Evolutionary conservation across 2,329 filamentous ascomycete species (phyloP).

Genomic region (Venturia aucupariae): DNA sequence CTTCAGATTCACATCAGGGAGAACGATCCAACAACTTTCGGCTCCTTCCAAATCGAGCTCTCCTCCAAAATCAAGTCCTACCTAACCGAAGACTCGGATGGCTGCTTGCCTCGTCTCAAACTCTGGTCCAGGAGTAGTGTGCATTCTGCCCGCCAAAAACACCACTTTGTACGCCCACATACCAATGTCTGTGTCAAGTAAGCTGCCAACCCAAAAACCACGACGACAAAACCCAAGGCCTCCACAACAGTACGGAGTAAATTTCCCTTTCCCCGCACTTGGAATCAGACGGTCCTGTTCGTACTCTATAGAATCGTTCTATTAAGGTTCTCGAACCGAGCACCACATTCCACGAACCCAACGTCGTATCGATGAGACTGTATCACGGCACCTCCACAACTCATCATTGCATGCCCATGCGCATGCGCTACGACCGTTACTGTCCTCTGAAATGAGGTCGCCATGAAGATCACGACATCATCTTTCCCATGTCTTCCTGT

Average conservation of each 20-base stretch:
- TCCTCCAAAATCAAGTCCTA: neutral
- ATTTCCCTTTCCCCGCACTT: neutral
- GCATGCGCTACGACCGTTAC: neutral
- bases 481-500: neutral
- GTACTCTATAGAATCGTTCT: neutral
- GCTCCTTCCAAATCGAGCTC: neutral
- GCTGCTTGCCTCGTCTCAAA: neutral
- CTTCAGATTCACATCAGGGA: neutral
- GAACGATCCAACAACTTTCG: neutral
- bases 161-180: neutral
- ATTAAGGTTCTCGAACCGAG: neutral
- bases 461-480: neutral
- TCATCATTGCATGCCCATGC: neutral
- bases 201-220: neutral
- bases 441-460: neutral
- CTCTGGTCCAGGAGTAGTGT: neutral
- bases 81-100: neutral
- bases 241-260: conserved; percentile 5
- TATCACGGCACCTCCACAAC: neutral
- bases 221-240: neutral
- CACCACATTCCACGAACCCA: neutral
- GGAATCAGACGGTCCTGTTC: neutral
- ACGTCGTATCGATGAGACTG: neutral
- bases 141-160: neutral
- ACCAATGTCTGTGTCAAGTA: neutral